phyloP scores from a whole-genome alignment of 73 alveolate genomes.

The Stentor coeruleus region DNA sequence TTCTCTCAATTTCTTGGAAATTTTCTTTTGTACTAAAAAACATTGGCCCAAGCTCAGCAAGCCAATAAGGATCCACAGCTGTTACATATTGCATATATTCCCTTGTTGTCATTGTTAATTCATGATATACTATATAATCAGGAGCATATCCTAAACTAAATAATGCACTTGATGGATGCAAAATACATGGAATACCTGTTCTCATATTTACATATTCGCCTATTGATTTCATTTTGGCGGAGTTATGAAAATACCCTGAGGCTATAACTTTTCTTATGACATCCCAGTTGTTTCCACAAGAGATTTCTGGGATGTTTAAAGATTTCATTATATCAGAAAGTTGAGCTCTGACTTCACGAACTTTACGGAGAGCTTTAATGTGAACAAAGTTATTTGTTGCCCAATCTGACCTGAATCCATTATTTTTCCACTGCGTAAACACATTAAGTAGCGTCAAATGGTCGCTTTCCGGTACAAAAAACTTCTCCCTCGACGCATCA shows the following conservation, averaged over 20 bases:
- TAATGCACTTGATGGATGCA: slow-evolving; percentile 99
- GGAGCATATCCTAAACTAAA: slow-evolving; percentile 99
- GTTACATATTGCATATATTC: slow-evolving; percentile 99
- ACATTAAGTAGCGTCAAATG: slow-evolving; percentile 98
- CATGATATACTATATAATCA: slow-evolving; percentile 99
- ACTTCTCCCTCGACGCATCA: slow-evolving; percentile 99
- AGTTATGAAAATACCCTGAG: slow-evolving; percentile 99
- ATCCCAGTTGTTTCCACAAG: slow-evolving; percentile 97
- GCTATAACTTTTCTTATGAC: slow-evolving; percentile 97
- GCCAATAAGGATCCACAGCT: slow-evolving; percentile 99
- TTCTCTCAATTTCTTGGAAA: slow-evolving; percentile 28
- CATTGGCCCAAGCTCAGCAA: slow-evolving; percentile 98
- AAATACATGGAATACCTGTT: slow-evolving; percentile 98
- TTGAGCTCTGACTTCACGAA: slow-evolving; percentile 78
- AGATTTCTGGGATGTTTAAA: slow-evolving; percentile 69
- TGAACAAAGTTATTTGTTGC: slow-evolving; percentile 94
- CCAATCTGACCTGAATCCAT: slow-evolving; percentile 85
- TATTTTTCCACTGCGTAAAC: slow-evolving; percentile 97
- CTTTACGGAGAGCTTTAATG: slow-evolving; percentile 97
- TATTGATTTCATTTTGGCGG: slow-evolving; percentile 98
- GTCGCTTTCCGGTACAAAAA: slow-evolving; percentile 99
- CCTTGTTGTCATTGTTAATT: slow-evolving; percentile 95
- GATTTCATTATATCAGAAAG: slow-evolving; percentile 85
- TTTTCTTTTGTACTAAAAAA: slow-evolving; percentile 92
- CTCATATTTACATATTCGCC: slow-evolving; percentile 98